A percentile compares a stretch with the other conserved stretches of the same genome.
phyloP scores from a whole-genome alignment of 2,329 filamentous ascomycete genomes.

The Fusarium xyrophilum region DNA sequence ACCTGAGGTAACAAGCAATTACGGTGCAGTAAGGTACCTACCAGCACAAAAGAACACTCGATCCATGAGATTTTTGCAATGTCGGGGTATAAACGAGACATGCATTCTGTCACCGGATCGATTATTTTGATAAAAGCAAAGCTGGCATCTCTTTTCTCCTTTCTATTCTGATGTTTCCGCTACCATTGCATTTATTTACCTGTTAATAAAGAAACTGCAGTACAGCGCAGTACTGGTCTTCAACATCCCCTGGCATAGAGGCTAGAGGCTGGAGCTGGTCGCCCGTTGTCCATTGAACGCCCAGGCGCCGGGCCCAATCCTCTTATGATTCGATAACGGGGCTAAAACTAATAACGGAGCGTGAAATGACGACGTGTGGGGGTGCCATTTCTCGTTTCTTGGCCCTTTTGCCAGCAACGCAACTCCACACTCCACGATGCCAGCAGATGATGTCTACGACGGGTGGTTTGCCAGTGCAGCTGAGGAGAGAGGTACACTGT shows the following conservation, averaged over 20 bases:
- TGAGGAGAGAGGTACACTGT: conserved; percentile 32
- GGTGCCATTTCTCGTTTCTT: conserved; percentile 34
- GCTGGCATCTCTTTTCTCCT: neutral
- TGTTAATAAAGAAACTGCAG: neutral
- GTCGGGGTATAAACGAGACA: conserved; percentile 18
- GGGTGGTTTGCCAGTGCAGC: conserved; percentile 42
- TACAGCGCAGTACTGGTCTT: neutral
- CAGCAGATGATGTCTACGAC: conserved; percentile 13
- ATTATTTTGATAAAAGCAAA: conserved; percentile 6
- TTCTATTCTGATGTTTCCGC: neutral
- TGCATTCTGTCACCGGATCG: conserved; percentile 9
- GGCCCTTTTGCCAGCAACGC: conserved; percentile 32
- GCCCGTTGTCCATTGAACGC: conserved; percentile 38
- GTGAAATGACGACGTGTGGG: conserved; percentile 43
- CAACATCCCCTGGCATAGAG: conserved; percentile 7
- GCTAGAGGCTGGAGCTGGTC: conserved; percentile 15
- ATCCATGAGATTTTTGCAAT: neutral
- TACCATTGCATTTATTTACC: neutral
- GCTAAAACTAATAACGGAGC: conserved; percentile 43
- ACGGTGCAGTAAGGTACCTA: conserved; percentile 15
- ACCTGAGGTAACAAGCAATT: neutral
- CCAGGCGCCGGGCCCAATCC: conserved; percentile 30
- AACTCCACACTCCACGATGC: conserved; percentile 25
- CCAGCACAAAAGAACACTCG: neutral
- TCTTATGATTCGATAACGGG: conserved; percentile 41